These are phyloP conservation scores for Remersonia thermophila DNA, from an alignment of 2,329 filamentous ascomycete species.

Conservation along the genomic window DNA sequence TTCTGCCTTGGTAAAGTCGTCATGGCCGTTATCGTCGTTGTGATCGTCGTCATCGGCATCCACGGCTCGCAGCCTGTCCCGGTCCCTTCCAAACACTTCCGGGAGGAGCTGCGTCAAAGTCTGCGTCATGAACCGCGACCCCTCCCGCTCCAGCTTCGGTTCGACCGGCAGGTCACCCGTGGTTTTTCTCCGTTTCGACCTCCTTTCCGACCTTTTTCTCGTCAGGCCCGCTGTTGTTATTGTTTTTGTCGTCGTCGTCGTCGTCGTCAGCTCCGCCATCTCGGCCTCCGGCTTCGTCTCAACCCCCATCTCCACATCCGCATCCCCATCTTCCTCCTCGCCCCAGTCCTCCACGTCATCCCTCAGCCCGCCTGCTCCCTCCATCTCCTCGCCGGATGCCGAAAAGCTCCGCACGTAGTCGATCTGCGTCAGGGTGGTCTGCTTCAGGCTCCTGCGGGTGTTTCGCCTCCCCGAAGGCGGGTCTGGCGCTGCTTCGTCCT, in stretches of 20 bases:
- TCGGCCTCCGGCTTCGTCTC: too few relatives aligned
- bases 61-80: slow-evolving; percentile 3
- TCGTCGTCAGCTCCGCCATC: too few relatives aligned
- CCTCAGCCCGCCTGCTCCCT: neutral
- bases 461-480: neutral
- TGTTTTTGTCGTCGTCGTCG: too few relatives aligned
- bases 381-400: slow-evolving; percentile 1
- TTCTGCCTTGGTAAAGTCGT: too few relatives aligned
- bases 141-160: slow-evolving; percentile 3
- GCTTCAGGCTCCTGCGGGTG: slow-evolving; percentile 11
- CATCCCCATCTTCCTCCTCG: slow-evolving; percentile 2
- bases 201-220: slow-evolving; percentile 4
- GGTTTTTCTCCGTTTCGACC: slow-evolving; percentile 20
- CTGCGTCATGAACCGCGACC: slow-evolving; percentile 23
- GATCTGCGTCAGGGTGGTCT: slow-evolving; percentile 26
- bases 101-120: slow-evolving; percentile 24
- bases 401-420: slow-evolving; percentile 15
- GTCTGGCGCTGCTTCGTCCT: too few relatives aligned
- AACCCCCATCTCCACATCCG: neutral
- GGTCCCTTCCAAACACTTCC: slow-evolving; percentile 8
- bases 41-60: slow-evolving; percentile 17
- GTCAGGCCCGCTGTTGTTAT: too few relatives aligned
- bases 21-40: too few relatives aligned
- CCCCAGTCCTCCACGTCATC: slow-evolving; percentile 1
- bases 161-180: slow-evolving; percentile 16